Evolutionary conservation across 2,329 filamentous ascomycete genomes (phyloP).

Genomic region (Clonostachys chloroleuca): DNA sequence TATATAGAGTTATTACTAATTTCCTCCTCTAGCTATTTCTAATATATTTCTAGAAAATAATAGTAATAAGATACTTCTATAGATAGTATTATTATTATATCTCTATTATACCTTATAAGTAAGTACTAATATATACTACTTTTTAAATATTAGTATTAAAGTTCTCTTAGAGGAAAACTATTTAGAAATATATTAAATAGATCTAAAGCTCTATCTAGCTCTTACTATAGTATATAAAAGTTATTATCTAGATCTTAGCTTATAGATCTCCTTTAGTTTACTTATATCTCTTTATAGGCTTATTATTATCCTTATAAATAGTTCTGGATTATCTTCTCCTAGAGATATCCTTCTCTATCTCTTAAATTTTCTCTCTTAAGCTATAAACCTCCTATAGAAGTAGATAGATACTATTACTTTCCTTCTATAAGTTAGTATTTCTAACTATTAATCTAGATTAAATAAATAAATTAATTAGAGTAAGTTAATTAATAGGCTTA

Average conservation of each 20-base stretch:
- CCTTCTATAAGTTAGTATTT: too few relatives aligned
- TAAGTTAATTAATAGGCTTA: too few relatives aligned
- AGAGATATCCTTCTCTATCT: too few relatives aligned
- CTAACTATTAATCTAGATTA: too few relatives aligned
- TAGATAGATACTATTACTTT: too few relatives aligned
- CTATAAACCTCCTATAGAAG: too few relatives aligned
- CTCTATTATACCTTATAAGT: neutral
- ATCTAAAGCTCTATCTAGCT: neutral
- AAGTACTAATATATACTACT: neutral
- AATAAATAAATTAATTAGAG: too few relatives aligned
- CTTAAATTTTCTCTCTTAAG: too few relatives aligned
- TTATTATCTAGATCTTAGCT: neutral
- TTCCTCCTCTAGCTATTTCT: too few relatives aligned
- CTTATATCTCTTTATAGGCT: neutral
- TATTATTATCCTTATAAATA: too few relatives aligned
- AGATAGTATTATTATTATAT: slow-evolving; percentile 1
- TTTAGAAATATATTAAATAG: neutral
- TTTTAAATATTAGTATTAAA: neutral
- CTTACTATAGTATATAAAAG: slow-evolving; percentile 2
- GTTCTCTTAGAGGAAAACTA: neutral
- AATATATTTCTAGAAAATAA: too few relatives aligned
- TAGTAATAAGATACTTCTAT: neutral
- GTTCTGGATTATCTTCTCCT: too few relatives aligned
- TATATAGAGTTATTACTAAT: neutral
- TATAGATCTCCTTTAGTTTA: slow-evolving; percentile 2